These are phyloP conservation scores for Fusarium marasasianum DNA, from an alignment of 2,329 filamentous ascomycete species.

Conservation along the genomic window DNA sequence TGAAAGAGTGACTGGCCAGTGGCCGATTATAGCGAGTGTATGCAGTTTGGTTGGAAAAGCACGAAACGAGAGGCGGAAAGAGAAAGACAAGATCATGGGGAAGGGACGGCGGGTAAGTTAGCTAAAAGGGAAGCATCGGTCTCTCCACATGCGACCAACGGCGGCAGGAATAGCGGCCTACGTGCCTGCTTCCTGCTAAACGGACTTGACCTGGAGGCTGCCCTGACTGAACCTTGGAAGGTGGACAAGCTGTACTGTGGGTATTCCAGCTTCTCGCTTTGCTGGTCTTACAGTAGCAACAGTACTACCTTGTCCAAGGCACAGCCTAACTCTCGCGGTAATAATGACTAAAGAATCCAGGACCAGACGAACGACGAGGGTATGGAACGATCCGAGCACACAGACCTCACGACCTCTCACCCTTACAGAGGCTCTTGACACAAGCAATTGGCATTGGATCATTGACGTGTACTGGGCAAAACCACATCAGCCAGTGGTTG, in stretches of 20 bases:
- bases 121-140: constrained; percentile 34
- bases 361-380: constrained; percentile 21
- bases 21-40: constrained; percentile 43
- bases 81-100: constrained; percentile 38
- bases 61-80: constrained; percentile 35
- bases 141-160: constrained; percentile 37
- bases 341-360: constrained; percentile 14
- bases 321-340: constrained; percentile 7
- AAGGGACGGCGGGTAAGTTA: constrained; percentile 40
- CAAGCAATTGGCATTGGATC: constrained; percentile 18
- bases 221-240: constrained; percentile 6
- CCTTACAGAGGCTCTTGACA: constrained; percentile 34
- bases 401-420: constrained; percentile 18
- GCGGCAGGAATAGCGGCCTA: constrained; percentile 34
- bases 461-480: constrained; percentile 32
- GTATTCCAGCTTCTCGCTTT: constrained; percentile 11
- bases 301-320: background rate
- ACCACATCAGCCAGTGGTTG: constrained; percentile 41
- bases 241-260: constrained; percentile 25
- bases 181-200: constrained; percentile 1
- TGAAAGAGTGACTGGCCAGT: constrained; percentile 43
- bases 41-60: constrained; percentile 35
- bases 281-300: background rate
- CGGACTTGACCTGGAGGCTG: background rate
- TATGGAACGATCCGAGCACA: constrained; percentile 31